Base-by-base conservation (phyloP, 2,329 filamentous ascomycete species). In the Gaeumannomyces sp. region DNA sequence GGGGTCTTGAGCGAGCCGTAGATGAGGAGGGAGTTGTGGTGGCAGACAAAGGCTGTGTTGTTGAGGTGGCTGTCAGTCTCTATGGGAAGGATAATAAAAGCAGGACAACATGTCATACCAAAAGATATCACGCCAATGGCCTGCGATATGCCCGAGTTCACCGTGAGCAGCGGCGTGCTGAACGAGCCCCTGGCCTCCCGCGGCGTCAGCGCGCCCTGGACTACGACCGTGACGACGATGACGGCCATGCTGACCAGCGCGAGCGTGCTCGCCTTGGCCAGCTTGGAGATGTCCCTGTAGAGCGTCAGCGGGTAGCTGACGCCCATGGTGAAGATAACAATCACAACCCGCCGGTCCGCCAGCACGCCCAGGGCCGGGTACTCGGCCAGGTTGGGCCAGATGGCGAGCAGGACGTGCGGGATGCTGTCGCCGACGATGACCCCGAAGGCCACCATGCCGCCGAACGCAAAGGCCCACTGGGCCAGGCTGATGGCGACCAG, bases 61-160 rank as follows among this genome's bases (percentile, higher is more conserved):
- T 53, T 14, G 60, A 28, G 7, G 35, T 5, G 5, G 28, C 22
- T 27, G 60, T 60, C 57, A 59, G 28, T 63, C 59, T 35, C 0
- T 62, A 4, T 11, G 6, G 25, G 58, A 7, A 66, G 64, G 2
- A 13, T 57, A 59, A 28, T 28, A 45, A 22, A 62, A 16, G 8
- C 8, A 58, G 22, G 7, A 35, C 14, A 29, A 35, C 16, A 38
- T 27, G 31, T 71, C 84, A 60, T 81, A 95, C 91, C 93, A 76
- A 99, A 99, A 5, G 95, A 98, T 71, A 99, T 99, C 25, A 99
- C 94, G 38, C 95, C 95, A 71, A 99, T 93, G 28, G 95, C 94
- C 76, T 98, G 93, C 73, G 98, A 96, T 66, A 99, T 88, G 61
- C 94, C 95, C 31, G 84, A 82, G 72, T 96, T 96, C 70, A 98